These are phyloP conservation scores for Babjeviella inositovora DNA, from an alignment of 805 yeast species.

Conservation along the genomic window DNA sequence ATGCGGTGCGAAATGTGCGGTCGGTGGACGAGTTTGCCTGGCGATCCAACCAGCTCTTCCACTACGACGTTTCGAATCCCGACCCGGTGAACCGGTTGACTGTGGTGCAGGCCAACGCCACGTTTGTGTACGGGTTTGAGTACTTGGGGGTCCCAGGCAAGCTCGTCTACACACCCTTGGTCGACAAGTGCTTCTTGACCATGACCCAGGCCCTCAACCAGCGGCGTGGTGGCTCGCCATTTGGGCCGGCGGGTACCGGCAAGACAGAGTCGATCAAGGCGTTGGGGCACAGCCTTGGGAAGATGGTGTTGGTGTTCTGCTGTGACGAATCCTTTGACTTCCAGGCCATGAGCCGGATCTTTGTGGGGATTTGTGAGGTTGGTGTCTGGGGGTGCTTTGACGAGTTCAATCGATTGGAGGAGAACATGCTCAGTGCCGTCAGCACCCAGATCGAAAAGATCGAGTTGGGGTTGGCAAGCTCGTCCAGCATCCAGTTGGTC, in stretches of 20 bases:
- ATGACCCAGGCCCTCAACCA: conserved; percentile 65
- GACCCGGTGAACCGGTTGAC: conserved; percentile 16
- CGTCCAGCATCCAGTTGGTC: conserved; percentile 2
- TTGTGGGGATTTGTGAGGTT: conserved; percentile 63
- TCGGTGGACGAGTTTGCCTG: conserved; percentile 17
- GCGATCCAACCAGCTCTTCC: conserved; percentile 36
- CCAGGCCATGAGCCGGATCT: conserved; percentile 60
- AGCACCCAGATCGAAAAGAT: conserved; percentile 67
- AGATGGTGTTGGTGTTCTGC: conserved; percentile 71
- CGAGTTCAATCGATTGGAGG: conserved; percentile 75
- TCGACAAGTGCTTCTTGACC: conserved; percentile 44
- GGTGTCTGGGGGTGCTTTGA: conserved; percentile 97
- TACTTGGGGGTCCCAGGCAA: conserved; percentile 63
- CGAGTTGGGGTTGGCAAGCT: conserved; percentile 28
- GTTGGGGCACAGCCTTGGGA: conserved; percentile 64
- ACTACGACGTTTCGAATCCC: conserved; percentile 8
- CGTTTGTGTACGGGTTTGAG: conserved; percentile 60
- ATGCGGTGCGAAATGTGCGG: conserved; percentile 4
- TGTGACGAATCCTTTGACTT: conserved; percentile 86
- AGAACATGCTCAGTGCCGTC: conserved; percentile 63
- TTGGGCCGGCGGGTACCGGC: conserved; percentile 97
- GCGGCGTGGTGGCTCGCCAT: conserved; percentile 74
- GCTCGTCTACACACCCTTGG: conserved; percentile 63
- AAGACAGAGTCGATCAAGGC: conserved; percentile 87
- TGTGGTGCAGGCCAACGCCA: conserved; percentile 35